Conservation (phyloP, 2,329 filamentous ascomycete species). For the Keithomyces neogunnii region DNA sequence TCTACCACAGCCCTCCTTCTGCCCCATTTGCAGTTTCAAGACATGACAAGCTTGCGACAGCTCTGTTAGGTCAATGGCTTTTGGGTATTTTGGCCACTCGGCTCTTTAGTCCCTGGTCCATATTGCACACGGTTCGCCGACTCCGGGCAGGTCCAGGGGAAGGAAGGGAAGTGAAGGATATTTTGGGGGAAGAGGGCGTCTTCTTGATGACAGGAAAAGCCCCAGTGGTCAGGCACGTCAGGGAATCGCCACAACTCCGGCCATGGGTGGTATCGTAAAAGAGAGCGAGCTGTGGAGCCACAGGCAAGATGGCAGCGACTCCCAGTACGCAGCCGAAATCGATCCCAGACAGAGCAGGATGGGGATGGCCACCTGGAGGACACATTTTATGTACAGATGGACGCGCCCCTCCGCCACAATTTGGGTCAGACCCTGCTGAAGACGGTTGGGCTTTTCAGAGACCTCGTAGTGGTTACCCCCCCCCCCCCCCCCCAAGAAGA, state of each 20-base stretch:
- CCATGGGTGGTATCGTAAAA: not conserved
- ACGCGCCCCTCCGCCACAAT: constrained; percentile 18
- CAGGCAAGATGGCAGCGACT: not conserved
- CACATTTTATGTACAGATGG: not conserved
- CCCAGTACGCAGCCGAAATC: not conserved
- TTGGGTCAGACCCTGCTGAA: constrained; percentile 8
- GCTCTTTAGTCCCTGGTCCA: no score
- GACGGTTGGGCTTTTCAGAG: not conserved
- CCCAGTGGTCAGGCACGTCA: not conserved
- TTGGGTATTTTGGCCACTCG: no score
- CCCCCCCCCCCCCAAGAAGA: no score
- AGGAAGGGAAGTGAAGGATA: not conserved
- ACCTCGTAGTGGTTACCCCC: no score
- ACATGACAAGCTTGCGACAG: no score
- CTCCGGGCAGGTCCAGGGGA: no score
- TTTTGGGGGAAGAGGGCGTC: no score
- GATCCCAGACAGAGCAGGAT: not conserved
- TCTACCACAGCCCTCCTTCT: no score
- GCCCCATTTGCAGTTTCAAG: no score
- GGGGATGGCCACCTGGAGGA: not conserved
- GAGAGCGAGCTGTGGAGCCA: constrained; percentile 5
- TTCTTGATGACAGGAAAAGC: not conserved
- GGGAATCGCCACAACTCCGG: not conserved
- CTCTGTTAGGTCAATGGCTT: no score
- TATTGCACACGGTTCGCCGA: no score